Base-by-base conservation (phyloP, 2,329 filamentous ascomycete genomes). In the Trichoderma koningiopsis region DNA sequence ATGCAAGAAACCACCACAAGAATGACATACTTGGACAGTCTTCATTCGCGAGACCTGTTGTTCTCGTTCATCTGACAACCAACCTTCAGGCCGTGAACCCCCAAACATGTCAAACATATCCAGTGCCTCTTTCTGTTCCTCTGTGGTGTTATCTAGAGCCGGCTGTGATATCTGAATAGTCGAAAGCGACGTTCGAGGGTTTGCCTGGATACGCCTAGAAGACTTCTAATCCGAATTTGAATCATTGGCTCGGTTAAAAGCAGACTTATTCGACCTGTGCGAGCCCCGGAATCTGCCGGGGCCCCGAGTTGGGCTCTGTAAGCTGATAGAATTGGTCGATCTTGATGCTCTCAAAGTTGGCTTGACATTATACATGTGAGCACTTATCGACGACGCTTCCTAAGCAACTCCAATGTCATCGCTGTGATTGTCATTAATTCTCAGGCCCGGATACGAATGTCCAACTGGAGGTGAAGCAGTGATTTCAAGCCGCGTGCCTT, bases 21-120 rank as follows among this genome's bases (percentile, higher is more conserved):
- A 76, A 72, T 87, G 86, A 70, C 86, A 88, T 31, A 83, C 75
- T 64, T 79, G 81, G 52, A 75, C 73, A 55, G 74, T 73, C 69
- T 77, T 78, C 56, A 70, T 69, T 7, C 64, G 64, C 55, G 58
- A 47, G 70, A 69, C 56, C 73, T 71, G 33, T 74, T 72, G 69
- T 55, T 65, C 71, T n/a, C 13, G 22, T 24, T 80, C 78, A 49
- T 84, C 81, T 64, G 82, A 83, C 55, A 83, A 77, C 83, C 82
- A 84, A 62, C 83, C 82, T 35, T 79, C 74, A 37, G 85, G 84
- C 24, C 79, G 78, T 29, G 82, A 79, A 68, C 86, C 81, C 2
- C 82, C 79, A 73, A 84, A 81, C 53, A 83, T 78, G 47, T 81
- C 79, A 70, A 86, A 86, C 11, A 87, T 77, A 8, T 84, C 79